A percentile compares a stretch with the other conserved stretches of the same genome.
These are phyloP conservation scores for Comarum palustre DNA, from an alignment of 306 rosid genomes.

Conservation along the genomic window DNA sequence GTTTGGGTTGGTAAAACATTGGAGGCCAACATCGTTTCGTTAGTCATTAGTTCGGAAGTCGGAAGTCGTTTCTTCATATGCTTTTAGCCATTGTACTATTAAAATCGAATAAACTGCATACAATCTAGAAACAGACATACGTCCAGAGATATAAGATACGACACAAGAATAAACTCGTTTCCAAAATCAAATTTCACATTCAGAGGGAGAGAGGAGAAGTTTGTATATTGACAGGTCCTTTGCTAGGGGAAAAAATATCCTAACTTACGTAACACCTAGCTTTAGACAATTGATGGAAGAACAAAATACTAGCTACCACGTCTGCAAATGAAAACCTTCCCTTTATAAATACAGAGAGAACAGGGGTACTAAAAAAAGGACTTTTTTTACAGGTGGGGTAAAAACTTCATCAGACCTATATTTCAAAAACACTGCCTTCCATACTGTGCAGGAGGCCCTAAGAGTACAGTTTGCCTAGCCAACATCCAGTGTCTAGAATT, in stretches of 20 bases:
- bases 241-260: constrained; percentile 17
- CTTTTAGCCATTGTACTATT: no score
- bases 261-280: constrained; percentile 18
- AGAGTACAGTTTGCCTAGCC: constrained; percentile 46
- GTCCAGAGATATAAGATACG: no score
- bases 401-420: constrained; percentile 50
- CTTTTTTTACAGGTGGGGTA: constrained; percentile 45
- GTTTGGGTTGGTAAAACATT: no score
- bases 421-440: constrained; percentile 26
- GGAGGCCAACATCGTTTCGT: no score
- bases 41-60: no score
- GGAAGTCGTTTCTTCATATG: no score
- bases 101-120: no score
- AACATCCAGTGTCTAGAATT: constrained; percentile 32
- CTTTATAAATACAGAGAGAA: not conserved
- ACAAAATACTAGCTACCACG: constrained; percentile 18
- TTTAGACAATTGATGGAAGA: constrained; percentile 23
- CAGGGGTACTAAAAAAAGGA: not conserved
- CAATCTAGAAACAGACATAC: no score
- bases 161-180: constrained; percentile 8
- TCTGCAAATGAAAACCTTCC: constrained; percentile 26
- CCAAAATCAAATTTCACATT: constrained; percentile 12
- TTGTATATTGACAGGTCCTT: constrained; percentile 32
- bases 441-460: constrained; percentile 41
- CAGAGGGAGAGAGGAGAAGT: not conserved